Evolutionary conservation across 140 eudicot genomes (phyloP), one percentile per base, ranked within the genome.

Genomic region (Stevia rebaudiana): DNA sequence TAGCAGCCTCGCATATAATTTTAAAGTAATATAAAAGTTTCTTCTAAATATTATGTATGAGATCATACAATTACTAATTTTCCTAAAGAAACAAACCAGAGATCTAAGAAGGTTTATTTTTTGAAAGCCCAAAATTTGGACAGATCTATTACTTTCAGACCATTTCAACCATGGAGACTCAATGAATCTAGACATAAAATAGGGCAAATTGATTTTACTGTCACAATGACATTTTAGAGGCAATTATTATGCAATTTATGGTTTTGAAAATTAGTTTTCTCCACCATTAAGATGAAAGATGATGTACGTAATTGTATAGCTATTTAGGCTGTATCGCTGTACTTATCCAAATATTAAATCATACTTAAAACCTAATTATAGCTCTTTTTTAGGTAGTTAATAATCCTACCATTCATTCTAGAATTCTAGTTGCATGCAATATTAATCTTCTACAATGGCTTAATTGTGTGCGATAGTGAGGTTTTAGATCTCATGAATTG

Each of bases 1-100:
- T 57, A 44, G 56, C 64, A 71, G 76, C 70, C 70, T 71, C 56
- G 13, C 22, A 54, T 54, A 25, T 50, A 10, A 3, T 17, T 9
- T 46, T 16, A 0, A 6, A 4, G 3, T 1, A 23, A 46, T 15
- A 19, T 22, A 22, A 12, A 16, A 31, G n/a, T n/a, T n/a, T n/a
- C n/a, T n/a, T n/a, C n/a, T n/a, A n/a, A n/a, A 46, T 3, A 46
- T 46, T 5, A 46, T 46, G 28, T 18, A 48, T 48, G 1, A 18
- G 10, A 53, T 53, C 39, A 52, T 52, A 5, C 1, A 23, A 31
- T 22, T 4, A 22, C 17, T 52, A 23, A 12, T 22, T 10, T 53
- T 24, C 19, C 19, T 11, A 5, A 25, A 53, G 10, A 53, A 23
- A 23, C 2, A 5, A 23, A 25, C 4, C 13, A 66, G 6, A 66